These are phyloP conservation scores for Boletus tylopilopsis DNA, from an alignment of 768 basidiomycete genomes.

Conservation along the genomic window DNA sequence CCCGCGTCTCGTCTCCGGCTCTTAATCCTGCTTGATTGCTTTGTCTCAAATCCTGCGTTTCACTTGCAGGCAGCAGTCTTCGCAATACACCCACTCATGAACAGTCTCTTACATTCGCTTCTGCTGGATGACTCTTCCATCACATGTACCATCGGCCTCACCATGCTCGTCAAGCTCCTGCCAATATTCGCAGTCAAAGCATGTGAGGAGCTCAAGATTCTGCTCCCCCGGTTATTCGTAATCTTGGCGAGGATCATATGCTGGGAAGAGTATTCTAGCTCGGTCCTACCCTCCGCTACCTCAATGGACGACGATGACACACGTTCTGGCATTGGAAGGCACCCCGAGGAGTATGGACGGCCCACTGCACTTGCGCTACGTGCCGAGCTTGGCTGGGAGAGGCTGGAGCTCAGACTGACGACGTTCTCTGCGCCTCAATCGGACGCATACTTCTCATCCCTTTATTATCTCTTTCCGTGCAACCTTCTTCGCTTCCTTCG, in stretches of 20 bases:
- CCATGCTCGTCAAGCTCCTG: constrained; percentile 65
- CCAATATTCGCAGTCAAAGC: constrained; percentile 70
- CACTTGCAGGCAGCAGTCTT: constrained; percentile 45
- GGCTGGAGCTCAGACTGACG: constrained; percentile 58
- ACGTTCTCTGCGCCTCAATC: constrained; percentile 55
- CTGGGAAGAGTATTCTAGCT: constrained; percentile 58
- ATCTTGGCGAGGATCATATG: constrained; percentile 70
- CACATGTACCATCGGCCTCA: constrained; percentile 58
- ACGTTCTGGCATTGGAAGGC: not conserved
- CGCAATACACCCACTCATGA: constrained; percentile 60
- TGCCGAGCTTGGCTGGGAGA: constrained; percentile 64
- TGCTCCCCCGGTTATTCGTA: constrained; percentile 63
- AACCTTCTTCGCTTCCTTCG: constrained; percentile 81
- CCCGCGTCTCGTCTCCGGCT: constrained; percentile 68
- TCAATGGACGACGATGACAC: constrained; percentile 33
- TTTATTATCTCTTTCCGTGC: constrained; percentile 91
- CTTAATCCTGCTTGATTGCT: constrained; percentile 59
- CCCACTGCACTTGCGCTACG: constrained; percentile 41
- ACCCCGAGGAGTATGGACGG: constrained; percentile 30
- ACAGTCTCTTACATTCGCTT: constrained; percentile 61
- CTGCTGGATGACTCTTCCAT: constrained; percentile 75
- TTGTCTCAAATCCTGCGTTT: constrained; percentile 55
- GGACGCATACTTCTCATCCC: constrained; percentile 64
- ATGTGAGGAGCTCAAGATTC: constrained; percentile 47
- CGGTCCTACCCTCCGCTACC: constrained; percentile 28